Percentiles rank a stretch among this genome's conserved stretches.
Evolutionary conservation across 2,329 filamentous ascomycete genomes (phyloP).

Genomic region (Calonectria pauciramosa): DNA sequence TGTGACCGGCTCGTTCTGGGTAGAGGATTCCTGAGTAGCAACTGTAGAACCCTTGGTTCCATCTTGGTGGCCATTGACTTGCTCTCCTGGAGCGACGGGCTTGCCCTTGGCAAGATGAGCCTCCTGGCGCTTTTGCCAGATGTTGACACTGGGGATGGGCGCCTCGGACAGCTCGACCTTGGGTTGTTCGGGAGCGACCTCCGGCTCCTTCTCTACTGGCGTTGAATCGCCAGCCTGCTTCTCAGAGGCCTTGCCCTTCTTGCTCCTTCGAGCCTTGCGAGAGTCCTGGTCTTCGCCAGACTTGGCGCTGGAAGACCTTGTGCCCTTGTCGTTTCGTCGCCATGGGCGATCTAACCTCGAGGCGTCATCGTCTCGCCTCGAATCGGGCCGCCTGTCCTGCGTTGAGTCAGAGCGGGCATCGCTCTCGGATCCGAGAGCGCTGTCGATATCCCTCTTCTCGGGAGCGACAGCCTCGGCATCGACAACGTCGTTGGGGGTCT

Average conservation of each 20-base stretch:
- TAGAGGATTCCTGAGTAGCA: conserved; percentile 39
- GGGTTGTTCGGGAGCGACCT: conserved; percentile 58
- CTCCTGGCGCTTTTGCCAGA: conserved; percentile 87
- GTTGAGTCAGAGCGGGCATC: conserved; percentile 53
- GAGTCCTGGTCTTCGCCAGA: conserved; percentile 72
- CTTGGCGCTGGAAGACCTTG: conserved; percentile 73
- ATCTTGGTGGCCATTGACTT: conserved; percentile 48
- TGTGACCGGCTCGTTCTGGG: conserved; percentile 44
- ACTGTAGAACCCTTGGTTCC: conserved; percentile 60
- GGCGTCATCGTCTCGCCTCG: conserved; percentile 55
- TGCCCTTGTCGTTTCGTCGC: conserved; percentile 61
- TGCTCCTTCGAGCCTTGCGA: conserved; percentile 67
- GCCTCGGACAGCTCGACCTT: conserved; percentile 83
- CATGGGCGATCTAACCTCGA: conserved; percentile 56
- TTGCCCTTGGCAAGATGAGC: conserved; percentile 70
- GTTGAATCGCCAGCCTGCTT: conserved; percentile 64
- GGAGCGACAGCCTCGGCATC: conserved; percentile 38
- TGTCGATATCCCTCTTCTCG: conserved; percentile 53
- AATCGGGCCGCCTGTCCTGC: conserved; percentile 50
- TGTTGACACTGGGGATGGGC: conserved; percentile 85
- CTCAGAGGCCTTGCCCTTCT: conserved; percentile 67
- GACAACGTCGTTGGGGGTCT: conserved; percentile 39
- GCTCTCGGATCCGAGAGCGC: conserved; percentile 53
- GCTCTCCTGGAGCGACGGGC: conserved; percentile 53
- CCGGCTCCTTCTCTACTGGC: conserved; percentile 69